phyloP scores from a whole-genome alignment of 2,329 filamentous ascomycete genomes.

The Cercospora sojina region DNA sequence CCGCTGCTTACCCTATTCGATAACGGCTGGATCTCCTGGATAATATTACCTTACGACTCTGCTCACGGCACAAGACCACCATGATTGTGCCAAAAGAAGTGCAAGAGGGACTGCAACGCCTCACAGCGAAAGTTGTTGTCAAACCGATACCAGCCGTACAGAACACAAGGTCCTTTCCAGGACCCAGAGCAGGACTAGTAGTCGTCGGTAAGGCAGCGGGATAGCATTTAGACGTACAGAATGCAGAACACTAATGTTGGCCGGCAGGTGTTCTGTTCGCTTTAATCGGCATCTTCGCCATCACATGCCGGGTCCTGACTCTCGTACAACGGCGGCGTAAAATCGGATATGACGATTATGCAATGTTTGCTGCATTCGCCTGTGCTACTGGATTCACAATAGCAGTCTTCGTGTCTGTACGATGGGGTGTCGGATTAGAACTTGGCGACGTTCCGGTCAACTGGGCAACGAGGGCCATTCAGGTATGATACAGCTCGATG shows the following conservation, averaged over 20 bases:
- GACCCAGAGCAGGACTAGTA: slow-evolving; percentile 14
- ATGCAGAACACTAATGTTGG: not conserved
- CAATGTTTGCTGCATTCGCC: slow-evolving; percentile 25
- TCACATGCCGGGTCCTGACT: slow-evolving; percentile 23
- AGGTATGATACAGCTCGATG: slow-evolving; percentile 12
- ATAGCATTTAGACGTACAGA: not conserved
- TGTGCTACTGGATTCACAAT: slow-evolving; percentile 24
- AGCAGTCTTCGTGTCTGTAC: slow-evolving; percentile 23
- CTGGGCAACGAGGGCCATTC: slow-evolving; percentile 26
- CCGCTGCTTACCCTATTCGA: not conserved
- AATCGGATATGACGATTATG: slow-evolving; percentile 27
- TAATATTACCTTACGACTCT: not conserved
- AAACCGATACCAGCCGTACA: slow-evolving; percentile 13
- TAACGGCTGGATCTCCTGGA: not conserved
- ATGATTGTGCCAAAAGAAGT: not conserved
- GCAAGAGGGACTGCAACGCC: not conserved
- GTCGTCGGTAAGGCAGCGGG: slow-evolving; percentile 9
- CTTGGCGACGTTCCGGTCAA: slow-evolving; percentile 17
- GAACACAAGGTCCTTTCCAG: slow-evolving; percentile 11
- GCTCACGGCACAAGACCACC: too few species aligned
- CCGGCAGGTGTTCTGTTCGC: slow-evolving; percentile 22
- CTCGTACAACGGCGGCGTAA: slow-evolving; percentile 22
- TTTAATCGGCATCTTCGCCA: slow-evolving; percentile 23
- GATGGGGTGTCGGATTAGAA: slow-evolving; percentile 29
- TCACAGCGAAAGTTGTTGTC: slow-evolving; percentile 7